These are phyloP conservation scores for Cryptococcus amylolentus DNA, from an alignment of 1,284 basidiomycete genomes.

Conservation along the genomic window DNA sequence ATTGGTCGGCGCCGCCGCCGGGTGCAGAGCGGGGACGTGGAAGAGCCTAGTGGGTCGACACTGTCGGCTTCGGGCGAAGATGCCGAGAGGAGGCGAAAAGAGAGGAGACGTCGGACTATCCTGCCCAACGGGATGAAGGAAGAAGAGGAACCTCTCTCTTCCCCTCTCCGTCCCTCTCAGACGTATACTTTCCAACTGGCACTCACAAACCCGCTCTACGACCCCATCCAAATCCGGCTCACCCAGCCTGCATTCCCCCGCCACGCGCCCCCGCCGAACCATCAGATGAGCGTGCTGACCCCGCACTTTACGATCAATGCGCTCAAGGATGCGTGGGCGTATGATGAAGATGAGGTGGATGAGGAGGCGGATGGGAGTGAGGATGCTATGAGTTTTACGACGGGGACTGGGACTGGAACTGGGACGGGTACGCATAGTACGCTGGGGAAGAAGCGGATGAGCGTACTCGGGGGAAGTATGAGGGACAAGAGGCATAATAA, in stretches of 20 bases:
- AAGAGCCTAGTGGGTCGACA: slow-evolving; percentile 5
- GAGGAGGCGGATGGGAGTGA: slow-evolving; percentile 58
- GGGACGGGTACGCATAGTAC: slow-evolving; percentile 54
- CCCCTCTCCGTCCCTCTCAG: slow-evolving; percentile 28
- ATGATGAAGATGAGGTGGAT: slow-evolving; percentile 76
- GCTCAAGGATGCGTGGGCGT: slow-evolving; percentile 92
- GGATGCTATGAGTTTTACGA: slow-evolving; percentile 15
- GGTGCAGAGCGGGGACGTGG: slow-evolving; percentile 10
- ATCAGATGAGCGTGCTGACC: slow-evolving; percentile 63
- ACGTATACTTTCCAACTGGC: slow-evolving; percentile 79
- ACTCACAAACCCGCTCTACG: slow-evolving; percentile 88
- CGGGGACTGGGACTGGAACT: not conserved
- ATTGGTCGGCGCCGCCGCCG: slow-evolving; percentile 53
- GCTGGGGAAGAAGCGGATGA: slow-evolving; percentile 59
- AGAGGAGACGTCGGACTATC: slow-evolving; percentile 19
- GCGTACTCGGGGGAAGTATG: slow-evolving; percentile 17
- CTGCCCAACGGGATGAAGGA: slow-evolving; percentile 14
- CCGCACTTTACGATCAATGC: slow-evolving; percentile 75
- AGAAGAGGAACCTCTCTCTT: slow-evolving; percentile 34
- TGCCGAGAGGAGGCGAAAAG: slow-evolving; percentile 18
- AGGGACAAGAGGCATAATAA: slow-evolving; percentile 8
- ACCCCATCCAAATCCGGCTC: slow-evolving; percentile 82
- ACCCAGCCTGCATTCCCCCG: slow-evolving; percentile 55
- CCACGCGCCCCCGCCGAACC: slow-evolving; percentile 17
- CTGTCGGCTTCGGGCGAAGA: slow-evolving; percentile 12